Base-by-base conservation (phyloP, 371 early-diverging fungal species). In the Capniomyces stellatus region DNA sequence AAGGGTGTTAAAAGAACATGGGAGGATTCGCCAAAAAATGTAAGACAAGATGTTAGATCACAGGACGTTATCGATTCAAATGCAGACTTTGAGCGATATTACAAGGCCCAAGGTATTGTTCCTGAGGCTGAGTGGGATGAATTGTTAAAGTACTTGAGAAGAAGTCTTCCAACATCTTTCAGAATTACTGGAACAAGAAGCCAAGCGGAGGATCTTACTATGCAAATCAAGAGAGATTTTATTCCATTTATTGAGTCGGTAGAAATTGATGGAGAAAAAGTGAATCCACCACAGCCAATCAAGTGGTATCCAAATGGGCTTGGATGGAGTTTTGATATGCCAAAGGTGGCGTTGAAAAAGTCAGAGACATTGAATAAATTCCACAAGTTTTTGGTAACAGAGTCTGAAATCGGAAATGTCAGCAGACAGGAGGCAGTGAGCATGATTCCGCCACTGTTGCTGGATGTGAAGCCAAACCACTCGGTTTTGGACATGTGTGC, bases 381-480 rank as follows among this genome's bases (percentile, higher is more conserved):
- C 67, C 94, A 95, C 56, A 69, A 80, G 56, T 97, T 91, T 67
- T 74, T 97, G 59, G 92, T 93, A 42, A 75, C 91, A 4, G 94
- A 94, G 62, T 90, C 92, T 2, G 92, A 93, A 69, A 81, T 85
- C 3, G 98, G 98, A 55, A 89, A 92, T 64, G 83, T 98, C 52
- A 89, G 87, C 63, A 75, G 98, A 43, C 98, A 98, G 71, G 99
- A 98, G 62, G 85, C 87, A 12, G 99, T 98, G 43, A 88, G 89
- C 69, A 98, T 98, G 98, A 85, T 98, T 51, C 99, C 99, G 22
- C 89, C 90, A 23, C 69, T 91, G 56, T 67, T 98, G 19, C 74
- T 99, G 65, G 89, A 94, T 58, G 83, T 98, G n/a, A 67, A 89
- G 62, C 82, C 91, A 18, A 74, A 87, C 55, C 92, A 95, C 63